Base-by-base conservation (phyloP, 805 yeast species). In the Cyberlindnera xishuangbannaensis region DNA sequence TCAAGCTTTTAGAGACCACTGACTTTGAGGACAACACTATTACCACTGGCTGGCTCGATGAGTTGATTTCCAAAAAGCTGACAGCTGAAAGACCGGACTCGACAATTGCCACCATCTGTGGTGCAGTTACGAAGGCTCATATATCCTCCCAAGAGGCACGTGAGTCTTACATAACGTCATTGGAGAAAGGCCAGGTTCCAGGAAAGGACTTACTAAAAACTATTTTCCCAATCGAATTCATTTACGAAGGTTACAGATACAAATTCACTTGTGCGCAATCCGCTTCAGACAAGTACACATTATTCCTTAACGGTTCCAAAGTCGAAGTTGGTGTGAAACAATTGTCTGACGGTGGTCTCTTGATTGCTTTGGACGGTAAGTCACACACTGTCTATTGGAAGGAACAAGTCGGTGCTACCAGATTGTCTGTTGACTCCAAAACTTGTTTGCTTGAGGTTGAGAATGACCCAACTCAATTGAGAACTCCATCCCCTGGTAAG, bases 401-500 rank as follows among this genome's bases (percentile, higher is more conserved):
- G 61, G 97, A 94, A 56, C 98, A 94, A 67, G 90, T 92, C 42
- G 78, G 87, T 36, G 95, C 95, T 24, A 90, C 97, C 9, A 80
- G 98, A 64, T 62, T 92, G 48, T 84, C 96, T 17, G 96, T 92
- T 25, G 97, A 92, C 56, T 78, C 95, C 33, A 92, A 85, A 70
- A 88, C 98, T 18, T 90, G 97, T 56, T 65, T 85, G 46, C 73
- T 92, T 45, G 98, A 94, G 64, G 83, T 74, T 38, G 99, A 92
- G 67, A 90, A 86, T 54, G 99, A 92, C 58, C 99, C 99, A 45
- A 94, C 99, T 27, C 97, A 92, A 68, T 71, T 94, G 56, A 79
- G 97, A 67, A 86, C 98, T 22, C 98, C 98, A 28, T 92, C 98
- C 18, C 99, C 98, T 34, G 99, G 99, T 70, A 92, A 92, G 65